These are phyloP conservation scores for Glaciozyma antarctica DNA, from an alignment of 768 basidiomycete species.

Conservation along the genomic window DNA sequence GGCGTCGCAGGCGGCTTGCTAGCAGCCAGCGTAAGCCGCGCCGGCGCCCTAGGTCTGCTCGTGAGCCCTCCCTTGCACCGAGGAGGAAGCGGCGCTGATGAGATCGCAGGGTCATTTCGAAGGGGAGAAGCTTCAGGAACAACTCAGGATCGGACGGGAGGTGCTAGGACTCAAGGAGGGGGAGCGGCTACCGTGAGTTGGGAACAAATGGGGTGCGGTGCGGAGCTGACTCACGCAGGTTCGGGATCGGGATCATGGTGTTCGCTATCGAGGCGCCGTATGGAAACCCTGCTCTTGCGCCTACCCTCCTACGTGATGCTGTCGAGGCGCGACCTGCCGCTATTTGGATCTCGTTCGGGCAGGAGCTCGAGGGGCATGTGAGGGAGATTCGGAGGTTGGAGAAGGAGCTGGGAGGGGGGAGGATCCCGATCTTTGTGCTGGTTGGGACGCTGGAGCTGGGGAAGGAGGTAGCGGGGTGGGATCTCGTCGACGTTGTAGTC, in stretches of 20 bases:
- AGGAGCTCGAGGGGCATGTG: background rate
- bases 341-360: constrained; percentile 2
- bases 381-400: background rate
- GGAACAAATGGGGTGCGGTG: background rate
- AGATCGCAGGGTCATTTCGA: background rate
- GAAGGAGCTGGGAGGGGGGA: constrained; percentile 8
- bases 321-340: background rate
- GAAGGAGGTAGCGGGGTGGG: constrained; percentile 54
- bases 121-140: background rate
- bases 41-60: constrained; percentile 50
- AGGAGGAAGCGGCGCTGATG: background rate
- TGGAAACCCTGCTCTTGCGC: background rate
- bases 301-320: background rate
- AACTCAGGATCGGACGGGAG: constrained; percentile 10
- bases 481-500: constrained; percentile 63
- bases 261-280: constrained; percentile 53
- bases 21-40: constrained; percentile 55
- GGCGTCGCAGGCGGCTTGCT: constrained; percentile 56
- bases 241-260: constrained; percentile 63
- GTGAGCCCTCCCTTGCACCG: constrained; percentile 50
- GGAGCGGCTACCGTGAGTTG: constrained; percentile 8
- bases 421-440: constrained; percentile 49
- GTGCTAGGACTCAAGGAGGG: background rate
- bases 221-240: constrained; percentile 32
- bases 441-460: constrained; percentile 57